These are phyloP conservation scores for Stevia rebaudiana DNA, from an alignment of 140 eudicot genomes.

Conservation along the genomic window DNA sequence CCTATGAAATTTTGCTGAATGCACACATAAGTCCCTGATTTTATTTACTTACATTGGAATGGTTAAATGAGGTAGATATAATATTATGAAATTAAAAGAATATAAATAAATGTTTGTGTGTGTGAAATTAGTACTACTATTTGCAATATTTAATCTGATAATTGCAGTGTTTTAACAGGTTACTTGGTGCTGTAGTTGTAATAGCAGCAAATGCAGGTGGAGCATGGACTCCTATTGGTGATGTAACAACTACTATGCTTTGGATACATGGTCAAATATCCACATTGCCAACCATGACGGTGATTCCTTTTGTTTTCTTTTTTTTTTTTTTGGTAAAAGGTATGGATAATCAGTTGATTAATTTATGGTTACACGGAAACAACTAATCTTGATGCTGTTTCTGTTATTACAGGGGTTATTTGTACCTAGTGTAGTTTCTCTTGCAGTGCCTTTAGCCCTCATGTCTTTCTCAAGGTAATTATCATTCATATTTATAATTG, in stretches of 20 bases:
- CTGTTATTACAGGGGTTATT: slow-evolving; percentile 49
- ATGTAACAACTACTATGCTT: slow-evolving; percentile 97
- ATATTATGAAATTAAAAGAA: not conserved
- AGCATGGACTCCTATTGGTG: slow-evolving; percentile 99
- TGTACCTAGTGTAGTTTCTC: slow-evolving; percentile 70
- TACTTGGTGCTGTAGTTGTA: slow-evolving; percentile 92
- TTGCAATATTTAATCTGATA: slow-evolving; percentile 1
- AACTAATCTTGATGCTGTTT: not conserved
- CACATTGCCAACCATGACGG: slow-evolving; percentile 89
- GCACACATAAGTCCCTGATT: not conserved
- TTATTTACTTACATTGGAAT: not conserved
- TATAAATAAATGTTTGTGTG: not conserved
- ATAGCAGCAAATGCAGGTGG: slow-evolving; percentile 99
- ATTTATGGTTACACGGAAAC: not conserved
- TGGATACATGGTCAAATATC: slow-evolving; percentile 99
- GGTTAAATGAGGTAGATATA: not conserved
- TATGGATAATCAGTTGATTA: not conserved
- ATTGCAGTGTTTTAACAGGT: slow-evolving; percentile 39
- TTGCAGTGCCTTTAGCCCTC: slow-evolving; percentile 91
- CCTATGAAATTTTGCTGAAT: not conserved
- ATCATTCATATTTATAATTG: not conserved
- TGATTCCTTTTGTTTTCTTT: slow-evolving; percentile 7
- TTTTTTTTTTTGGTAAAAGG: not conserved
- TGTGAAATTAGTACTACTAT: not conserved
- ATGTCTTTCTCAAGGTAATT: slow-evolving; percentile 86